Conservation (phyloP, 208 protist species). For the Crithidia fasciculata region DNA sequence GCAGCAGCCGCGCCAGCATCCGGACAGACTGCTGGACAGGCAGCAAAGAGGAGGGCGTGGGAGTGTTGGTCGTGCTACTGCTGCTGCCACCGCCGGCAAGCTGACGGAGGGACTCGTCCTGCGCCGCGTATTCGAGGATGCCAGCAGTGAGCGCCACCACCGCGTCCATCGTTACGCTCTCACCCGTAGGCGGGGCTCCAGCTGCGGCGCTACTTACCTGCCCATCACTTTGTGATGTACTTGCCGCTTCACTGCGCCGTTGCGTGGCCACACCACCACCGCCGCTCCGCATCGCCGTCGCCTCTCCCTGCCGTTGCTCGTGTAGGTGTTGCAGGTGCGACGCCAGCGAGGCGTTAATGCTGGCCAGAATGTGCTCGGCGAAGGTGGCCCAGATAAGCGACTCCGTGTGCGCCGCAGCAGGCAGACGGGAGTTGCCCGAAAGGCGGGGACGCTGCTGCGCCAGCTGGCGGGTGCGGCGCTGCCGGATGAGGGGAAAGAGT, state of each 20-base stretch:
- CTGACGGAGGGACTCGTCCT: conserved; percentile 31
- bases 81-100: conserved; percentile 17
- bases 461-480: conserved; percentile 23
- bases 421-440: neutral
- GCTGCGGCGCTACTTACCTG: neutral
- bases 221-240: too few species aligned
- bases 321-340: conserved; percentile 23
- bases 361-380: conserved; percentile 22
- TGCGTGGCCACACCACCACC: neutral
- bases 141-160: conserved; percentile 17
- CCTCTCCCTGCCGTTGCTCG: conserved; percentile 15
- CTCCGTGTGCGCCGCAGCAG: conserved; percentile 15
- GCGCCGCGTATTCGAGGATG: conserved; percentile 23
- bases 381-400: conserved; percentile 31
- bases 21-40: conserved; percentile 34
- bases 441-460: conserved; percentile 11
- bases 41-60: conserved; percentile 13
- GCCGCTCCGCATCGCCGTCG: conserved; percentile 28
- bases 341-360: conserved; percentile 27
- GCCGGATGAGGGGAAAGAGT: conserved; percentile 46
- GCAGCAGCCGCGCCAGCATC: conserved; percentile 42
- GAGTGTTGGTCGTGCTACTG: neutral
- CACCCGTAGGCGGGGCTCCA: neutral
- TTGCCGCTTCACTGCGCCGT: neutral
- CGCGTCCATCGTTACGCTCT: conserved; percentile 9